phyloP scores from a whole-genome alignment of 306 rosid species.

The Fagus crenata region DNA sequence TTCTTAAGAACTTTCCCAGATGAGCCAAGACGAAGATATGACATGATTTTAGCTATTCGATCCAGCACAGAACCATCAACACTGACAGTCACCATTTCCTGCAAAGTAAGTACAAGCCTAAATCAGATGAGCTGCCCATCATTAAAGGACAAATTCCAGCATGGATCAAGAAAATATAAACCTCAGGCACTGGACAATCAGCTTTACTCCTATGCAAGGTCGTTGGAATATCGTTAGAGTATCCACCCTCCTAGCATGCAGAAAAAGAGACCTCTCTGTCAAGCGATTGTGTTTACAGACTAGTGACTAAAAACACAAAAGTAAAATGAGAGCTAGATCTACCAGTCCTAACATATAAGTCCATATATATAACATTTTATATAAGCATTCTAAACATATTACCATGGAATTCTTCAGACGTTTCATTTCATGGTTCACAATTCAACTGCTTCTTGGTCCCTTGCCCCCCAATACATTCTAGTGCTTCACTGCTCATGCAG shows the following conservation, averaged over 20 bases:
- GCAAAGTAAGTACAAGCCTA: conserved; percentile 30
- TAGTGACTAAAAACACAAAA: not conserved
- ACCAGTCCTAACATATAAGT: not conserved
- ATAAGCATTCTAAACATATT: not conserved
- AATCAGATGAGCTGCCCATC: conserved; percentile 25
- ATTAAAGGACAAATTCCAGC: conserved; percentile 20
- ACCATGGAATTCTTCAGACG: not conserved
- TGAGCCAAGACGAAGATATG: conserved; percentile 97
- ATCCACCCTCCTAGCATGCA: conserved; percentile 73
- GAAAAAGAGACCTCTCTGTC: conserved; percentile 8
- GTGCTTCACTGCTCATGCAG: not conserved
- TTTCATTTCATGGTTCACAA: not conserved
- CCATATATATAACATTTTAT: not conserved
- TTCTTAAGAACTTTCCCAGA: conserved; percentile 94
- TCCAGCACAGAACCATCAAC: conserved; percentile 97
- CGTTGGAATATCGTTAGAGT: conserved; percentile 59
- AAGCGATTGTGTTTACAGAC: conserved; percentile 16
- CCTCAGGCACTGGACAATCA: conserved; percentile 98
- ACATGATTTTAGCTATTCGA: conserved; percentile 90
- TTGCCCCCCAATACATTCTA: not conserved
- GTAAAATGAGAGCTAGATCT: conserved; percentile 18
- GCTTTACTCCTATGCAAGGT: conserved; percentile 94
- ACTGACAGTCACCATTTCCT: conserved; percentile 95
- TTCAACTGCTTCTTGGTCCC: not conserved
- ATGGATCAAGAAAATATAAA: conserved; percentile 43